Evolutionary conservation across 192 early-diverging fungal species (phyloP).

Genomic region (Coemansia sp.): DNA sequence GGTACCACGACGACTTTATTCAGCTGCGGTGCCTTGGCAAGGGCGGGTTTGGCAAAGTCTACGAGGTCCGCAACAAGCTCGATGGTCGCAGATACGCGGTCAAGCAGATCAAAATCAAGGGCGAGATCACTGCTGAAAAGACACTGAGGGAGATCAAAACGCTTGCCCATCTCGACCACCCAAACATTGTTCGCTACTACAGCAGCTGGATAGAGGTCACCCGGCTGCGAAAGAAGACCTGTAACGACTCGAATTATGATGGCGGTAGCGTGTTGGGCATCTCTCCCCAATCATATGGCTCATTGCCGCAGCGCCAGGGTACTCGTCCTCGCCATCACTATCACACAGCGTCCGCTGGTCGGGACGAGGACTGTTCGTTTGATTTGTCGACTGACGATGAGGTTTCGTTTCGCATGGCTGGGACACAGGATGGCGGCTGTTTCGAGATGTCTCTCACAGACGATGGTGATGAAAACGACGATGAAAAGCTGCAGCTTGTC

Average conservation of each 20-base stretch:
- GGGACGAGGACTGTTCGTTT: neutral
- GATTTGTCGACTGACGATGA: neutral
- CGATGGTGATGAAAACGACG: neutral
- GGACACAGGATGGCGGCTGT: neutral
- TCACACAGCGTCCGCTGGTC: neutral
- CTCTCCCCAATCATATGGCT: neutral
- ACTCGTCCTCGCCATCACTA: neutral
- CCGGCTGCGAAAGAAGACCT: constrained; percentile 18
- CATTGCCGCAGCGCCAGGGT: neutral
- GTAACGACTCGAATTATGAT: neutral
- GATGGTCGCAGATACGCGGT: constrained; percentile 92
- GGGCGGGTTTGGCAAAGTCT: constrained; percentile 92
- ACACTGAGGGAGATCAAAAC: constrained; percentile 91
- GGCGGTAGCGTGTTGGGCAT: neutral
- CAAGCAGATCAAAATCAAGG: constrained; percentile 77
- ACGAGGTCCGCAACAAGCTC: constrained; percentile 77
- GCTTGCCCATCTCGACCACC: constrained; percentile 80
- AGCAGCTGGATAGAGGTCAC: constrained; percentile 86
- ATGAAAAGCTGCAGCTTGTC: neutral
- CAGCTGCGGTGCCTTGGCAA: constrained; percentile 78
- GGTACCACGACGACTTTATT: constrained; percentile 82
- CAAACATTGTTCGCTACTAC: constrained; percentile 92
- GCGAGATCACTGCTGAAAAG: constrained; percentile 61
- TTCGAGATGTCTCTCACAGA: neutral
- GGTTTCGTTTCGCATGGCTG: neutral